phyloP scores from a whole-genome alignment of 805 yeast species.

The Kazachstania viticola region DNA sequence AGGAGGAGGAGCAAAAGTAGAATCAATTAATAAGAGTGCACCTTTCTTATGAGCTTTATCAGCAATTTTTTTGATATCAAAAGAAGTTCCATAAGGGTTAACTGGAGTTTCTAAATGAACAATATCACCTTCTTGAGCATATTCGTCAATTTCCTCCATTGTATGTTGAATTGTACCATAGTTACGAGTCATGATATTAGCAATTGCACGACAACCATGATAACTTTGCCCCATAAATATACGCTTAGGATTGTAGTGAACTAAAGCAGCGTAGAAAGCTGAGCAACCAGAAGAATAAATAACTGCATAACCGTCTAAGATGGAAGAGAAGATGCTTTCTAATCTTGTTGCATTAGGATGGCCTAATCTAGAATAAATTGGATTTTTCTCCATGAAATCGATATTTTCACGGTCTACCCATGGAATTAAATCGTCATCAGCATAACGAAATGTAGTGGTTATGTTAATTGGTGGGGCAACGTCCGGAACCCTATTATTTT shows the following conservation, averaged over 20 bases:
- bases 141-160: constrained; percentile 37
- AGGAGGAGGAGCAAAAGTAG: constrained; percentile 92
- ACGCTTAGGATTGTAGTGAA: constrained; percentile 57
- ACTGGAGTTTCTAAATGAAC: constrained; percentile 80
- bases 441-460: constrained; percentile 66
- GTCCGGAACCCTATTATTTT: constrained; percentile 43
- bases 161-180: constrained; percentile 40
- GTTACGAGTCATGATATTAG: constrained; percentile 48
- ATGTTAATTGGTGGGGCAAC: constrained; percentile 74
- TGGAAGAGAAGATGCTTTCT: constrained; percentile 48
- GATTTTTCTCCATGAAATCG: constrained; percentile 26
- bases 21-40: constrained; percentile 59
- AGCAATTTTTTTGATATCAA: constrained; percentile 52
- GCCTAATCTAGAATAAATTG: constrained; percentile 57
- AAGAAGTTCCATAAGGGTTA: constrained; percentile 64
- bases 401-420: constrained; percentile 30
- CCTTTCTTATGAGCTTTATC: constrained; percentile 65
- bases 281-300: constrained; percentile 68
- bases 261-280: constrained; percentile 66
- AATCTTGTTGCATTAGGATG: constrained; percentile 62
- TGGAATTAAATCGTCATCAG: constrained; percentile 40
- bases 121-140: constrained; percentile 49
- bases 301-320: constrained; percentile 54
- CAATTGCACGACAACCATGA: constrained; percentile 71
- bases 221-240: constrained; percentile 70